Base-by-base conservation (phyloP, 78 protist genomes). In the Dictyostelium brefeldianum region DNA sequence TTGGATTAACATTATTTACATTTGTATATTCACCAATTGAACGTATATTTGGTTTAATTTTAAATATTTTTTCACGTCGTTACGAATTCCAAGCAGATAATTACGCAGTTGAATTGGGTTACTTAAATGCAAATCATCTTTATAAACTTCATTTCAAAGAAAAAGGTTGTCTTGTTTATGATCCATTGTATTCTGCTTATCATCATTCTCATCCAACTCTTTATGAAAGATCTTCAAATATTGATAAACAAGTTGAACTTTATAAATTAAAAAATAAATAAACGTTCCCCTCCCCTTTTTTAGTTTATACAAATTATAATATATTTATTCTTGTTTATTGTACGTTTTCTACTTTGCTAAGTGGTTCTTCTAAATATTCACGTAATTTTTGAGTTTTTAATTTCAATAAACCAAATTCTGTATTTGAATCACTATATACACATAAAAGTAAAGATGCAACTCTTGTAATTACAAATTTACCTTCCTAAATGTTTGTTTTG, bases 21-120 rank as follows among this genome's bases (percentile, higher is more conserved):
- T 56, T 27, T 25, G 25, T 96, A 17, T 93, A 73, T 65, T 10
- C 71, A 57, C 98, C 98, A 85, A 29, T 96, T 27, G 90, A 80
- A 12, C 78, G 65, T 48, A 15, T 81, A 25, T 50, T 95, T 10
- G 50, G 84, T 9, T 92, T 93, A 65, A 20, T 56, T 17, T 25
- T 78, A 43, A 54, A 91, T 59, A 12, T 46, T 17, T 81, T 95
- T 69, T 83, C 97, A 17, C 31, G 98, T 20, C 20, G 9, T 59
- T 83, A 56, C 62, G 98, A 97, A 89, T 97, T 78, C 71, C 90
- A 95, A 64, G 98, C 97, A 0, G 97, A 94, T 64, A 31, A 62
- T 25, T 84, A 31, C 27, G 92, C 96, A 11, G 53, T 78, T 41
- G 29, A 48, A 25, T 51, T 80, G 43, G 95, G 95, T 31, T 83